phyloP scores from a whole-genome alignment of 1,284 basidiomycete species.

The Trametes pubescens region DNA sequence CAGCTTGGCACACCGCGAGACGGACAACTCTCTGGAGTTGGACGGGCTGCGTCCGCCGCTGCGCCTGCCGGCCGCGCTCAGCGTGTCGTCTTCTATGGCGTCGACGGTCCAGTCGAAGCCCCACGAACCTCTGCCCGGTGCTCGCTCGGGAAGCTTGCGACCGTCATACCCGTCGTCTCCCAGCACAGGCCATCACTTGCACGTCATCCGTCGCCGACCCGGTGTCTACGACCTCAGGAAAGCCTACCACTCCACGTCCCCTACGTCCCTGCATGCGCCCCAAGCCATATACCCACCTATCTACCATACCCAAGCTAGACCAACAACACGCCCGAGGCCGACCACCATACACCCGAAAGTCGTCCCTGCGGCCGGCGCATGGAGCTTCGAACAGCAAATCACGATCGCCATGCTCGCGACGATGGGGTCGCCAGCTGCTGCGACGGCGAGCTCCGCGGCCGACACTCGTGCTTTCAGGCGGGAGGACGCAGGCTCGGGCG shows the following conservation, averaged over 20 bases:
- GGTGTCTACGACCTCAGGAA: constrained; percentile 29
- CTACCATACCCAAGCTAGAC: not conserved
- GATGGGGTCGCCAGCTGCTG: constrained; percentile 11
- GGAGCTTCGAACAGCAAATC: constrained; percentile 34
- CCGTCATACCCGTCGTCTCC: not conserved
- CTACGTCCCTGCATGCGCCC: not conserved
- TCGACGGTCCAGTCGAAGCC: not conserved
- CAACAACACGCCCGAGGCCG: not conserved
- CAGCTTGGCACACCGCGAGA: not conserved
- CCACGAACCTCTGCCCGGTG: not conserved
- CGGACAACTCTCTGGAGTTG: not conserved
- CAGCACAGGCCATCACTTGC: not conserved
- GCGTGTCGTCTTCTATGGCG: not conserved
- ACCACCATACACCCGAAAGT: not conserved
- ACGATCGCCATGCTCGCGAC: constrained; percentile 34
- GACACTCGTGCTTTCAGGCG: not conserved
- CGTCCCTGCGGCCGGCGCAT: not conserved
- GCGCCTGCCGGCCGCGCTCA: not conserved
- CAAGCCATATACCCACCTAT: not conserved
- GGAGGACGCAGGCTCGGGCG: not conserved
- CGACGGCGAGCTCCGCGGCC: not conserved
- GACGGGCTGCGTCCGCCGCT: not conserved
- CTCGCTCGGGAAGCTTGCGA: not conserved
- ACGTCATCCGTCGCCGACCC: constrained; percentile 15
- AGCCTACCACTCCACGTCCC: constrained; percentile 18